Conservation (phyloP, 192 early-diverging fungal species). For the Backusella psychrophila region DNA sequence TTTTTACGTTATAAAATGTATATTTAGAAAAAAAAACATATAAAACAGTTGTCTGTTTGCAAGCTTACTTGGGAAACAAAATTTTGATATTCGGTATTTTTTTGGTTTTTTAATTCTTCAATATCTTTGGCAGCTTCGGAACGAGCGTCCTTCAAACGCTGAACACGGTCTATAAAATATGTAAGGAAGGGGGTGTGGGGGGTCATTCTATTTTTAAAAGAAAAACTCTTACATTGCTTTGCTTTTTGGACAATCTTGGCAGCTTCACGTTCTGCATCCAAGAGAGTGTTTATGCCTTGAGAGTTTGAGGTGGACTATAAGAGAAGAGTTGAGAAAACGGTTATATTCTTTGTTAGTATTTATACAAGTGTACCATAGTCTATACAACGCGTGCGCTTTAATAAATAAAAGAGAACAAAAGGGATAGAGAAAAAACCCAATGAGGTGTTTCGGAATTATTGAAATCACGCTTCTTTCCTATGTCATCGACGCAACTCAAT, state of each 20-base stretch:
- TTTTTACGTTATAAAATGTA: background rate
- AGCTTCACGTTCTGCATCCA: conserved; percentile 97
- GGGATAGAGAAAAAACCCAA: background rate
- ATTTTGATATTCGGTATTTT: conserved; percentile 74
- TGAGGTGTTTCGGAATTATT: background rate
- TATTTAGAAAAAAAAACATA: background rate
- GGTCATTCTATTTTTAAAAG: background rate
- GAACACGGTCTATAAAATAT: conserved; percentile 68
- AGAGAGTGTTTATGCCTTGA: conserved; percentile 92
- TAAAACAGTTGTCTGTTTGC: background rate
- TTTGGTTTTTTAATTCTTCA: conserved; percentile 78
- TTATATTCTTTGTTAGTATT: background rate
- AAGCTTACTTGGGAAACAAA: conserved; percentile 66
- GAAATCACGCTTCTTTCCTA: background rate
- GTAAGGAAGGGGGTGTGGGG: background rate
- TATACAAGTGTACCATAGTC: background rate
- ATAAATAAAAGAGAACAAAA: background rate
- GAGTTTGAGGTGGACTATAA: conserved; percentile 56
- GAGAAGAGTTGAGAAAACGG: background rate
- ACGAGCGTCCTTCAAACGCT: conserved; percentile 94
- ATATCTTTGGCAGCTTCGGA: conserved; percentile 92
- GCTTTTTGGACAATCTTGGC: conserved; percentile 91
- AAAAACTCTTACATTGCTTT: conserved; percentile 67
- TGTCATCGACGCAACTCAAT: background rate
- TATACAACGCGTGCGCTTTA: background rate